Percentiles rank a stretch among this genome's conserved stretches.
These are phyloP conservation scores for Fusarium liriodendri DNA, from an alignment of 2,329 filamentous ascomycete genomes.

Conservation along the genomic window DNA sequence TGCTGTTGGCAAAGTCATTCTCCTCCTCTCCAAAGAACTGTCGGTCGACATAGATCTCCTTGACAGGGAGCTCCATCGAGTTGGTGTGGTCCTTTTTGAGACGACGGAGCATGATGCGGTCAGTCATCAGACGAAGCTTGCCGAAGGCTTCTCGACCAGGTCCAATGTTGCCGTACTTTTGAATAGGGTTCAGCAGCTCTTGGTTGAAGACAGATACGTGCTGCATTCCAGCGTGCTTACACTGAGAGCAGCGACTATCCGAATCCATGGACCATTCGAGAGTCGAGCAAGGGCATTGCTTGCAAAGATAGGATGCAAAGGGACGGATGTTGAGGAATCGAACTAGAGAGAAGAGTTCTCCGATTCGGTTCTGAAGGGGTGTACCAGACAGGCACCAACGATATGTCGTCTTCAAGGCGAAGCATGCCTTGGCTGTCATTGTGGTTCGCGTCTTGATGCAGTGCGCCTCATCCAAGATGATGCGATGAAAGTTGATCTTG, in stretches of 20 bases:
- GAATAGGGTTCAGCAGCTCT: conserved; percentile 88
- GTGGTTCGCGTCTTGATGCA: conserved; percentile 93
- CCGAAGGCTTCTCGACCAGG: conserved; percentile 77
- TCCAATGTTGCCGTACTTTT: conserved; percentile 69
- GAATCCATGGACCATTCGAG: conserved; percentile 86
- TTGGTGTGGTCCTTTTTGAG: conserved; percentile 94
- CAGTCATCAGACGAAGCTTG: conserved; percentile 89
- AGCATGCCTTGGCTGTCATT: conserved; percentile 94
- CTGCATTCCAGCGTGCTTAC: conserved; percentile 59
- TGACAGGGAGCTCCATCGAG: conserved; percentile 95
- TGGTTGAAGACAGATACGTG: conserved; percentile 83
- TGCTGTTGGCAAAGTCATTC: conserved; percentile 92
- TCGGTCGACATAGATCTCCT: conserved; percentile 90
- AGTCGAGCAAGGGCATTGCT: conserved; percentile 81
- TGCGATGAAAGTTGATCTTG: conserved; percentile 85
- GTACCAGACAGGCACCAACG: conserved; percentile 98
- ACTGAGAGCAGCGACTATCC: conserved; percentile 76
- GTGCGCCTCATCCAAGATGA: conserved; percentile 95
- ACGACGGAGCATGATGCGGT: conserved; percentile 94
- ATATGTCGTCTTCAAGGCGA: conserved; percentile 86
- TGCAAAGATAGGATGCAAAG: conserved; percentile 95
- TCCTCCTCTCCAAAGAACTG: conserved; percentile 98
- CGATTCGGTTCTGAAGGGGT: conserved; percentile 95
- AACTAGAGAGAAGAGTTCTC: conserved; percentile 94
- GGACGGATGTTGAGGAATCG: conserved; percentile 90